A percentile compares a stretch with the other conserved stretches of the same genome.
These are phyloP conservation scores for Cryomyces minteri DNA, from an alignment of 495 filamentous ascomycete genomes.

Conservation along the genomic window DNA sequence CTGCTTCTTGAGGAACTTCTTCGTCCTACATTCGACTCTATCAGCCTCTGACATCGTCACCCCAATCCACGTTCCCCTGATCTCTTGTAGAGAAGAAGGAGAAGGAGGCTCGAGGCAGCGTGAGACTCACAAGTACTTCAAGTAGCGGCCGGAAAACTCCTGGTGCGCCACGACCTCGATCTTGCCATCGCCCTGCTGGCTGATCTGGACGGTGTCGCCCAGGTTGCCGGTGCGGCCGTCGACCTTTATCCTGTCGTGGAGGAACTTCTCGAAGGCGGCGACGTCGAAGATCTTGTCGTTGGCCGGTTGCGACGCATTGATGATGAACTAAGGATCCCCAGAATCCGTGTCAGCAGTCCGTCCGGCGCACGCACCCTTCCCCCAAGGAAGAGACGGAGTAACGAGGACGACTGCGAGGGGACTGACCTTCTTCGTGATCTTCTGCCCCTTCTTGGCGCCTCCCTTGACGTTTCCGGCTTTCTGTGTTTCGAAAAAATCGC, in stretches of 20 bases:
- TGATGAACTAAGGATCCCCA: conserved; percentile 55
- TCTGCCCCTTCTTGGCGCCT: conserved; percentile 44
- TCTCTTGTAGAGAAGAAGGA: background rate
- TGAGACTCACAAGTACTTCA: conserved; percentile 87
- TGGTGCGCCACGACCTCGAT: conserved; percentile 95
- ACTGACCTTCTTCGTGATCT: conserved; percentile 49
- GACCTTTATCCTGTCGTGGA: conserved; percentile 99
- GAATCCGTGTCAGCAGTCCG: background rate
- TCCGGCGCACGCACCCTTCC: background rate
- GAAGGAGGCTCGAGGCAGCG: background rate
- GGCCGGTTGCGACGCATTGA: conserved; percentile 94
- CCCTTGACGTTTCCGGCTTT: conserved; percentile 26
- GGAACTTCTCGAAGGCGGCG: conserved; percentile 98
- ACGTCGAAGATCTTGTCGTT: conserved; percentile 99
- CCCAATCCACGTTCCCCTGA: background rate
- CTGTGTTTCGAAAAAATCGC: conserved; percentile 40
- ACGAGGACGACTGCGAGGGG: background rate
- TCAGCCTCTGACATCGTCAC: conserved; percentile 3
- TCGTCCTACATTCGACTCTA: conserved; percentile 48
- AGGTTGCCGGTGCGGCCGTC: conserved; percentile 96
- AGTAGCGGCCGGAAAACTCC: conserved; percentile 93
- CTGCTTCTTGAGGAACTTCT: conserved; percentile 99
- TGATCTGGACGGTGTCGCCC: conserved; percentile 81
- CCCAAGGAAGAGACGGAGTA: background rate
- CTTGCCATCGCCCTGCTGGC: conserved; percentile 82